A percentile compares a stretch with the other conserved stretches of the same genome.
Conservation (phyloP, 176 grass and related monocot genomes). For the Bolboschoenus planiculmis region DNA sequence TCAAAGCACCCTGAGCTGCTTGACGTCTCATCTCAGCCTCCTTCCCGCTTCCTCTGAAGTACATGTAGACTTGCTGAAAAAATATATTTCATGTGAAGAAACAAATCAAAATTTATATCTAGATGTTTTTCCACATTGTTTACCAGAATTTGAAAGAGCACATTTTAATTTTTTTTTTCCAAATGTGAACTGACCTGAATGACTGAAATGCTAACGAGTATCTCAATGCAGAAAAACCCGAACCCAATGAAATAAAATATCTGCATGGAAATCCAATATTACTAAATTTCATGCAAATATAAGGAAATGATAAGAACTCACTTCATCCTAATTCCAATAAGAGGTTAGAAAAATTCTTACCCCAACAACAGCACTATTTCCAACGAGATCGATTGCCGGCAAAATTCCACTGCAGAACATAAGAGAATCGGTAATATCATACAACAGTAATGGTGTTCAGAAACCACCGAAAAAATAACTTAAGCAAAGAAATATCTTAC, state of each 20-base stretch:
- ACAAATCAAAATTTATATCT: neutral
- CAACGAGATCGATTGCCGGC: conserved; percentile 74
- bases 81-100: conserved; percentile 14
- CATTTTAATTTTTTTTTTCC: neutral
- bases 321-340: neutral
- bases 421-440: conserved; percentile 9
- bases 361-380: conserved; percentile 59
- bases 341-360: conserved; percentile 29
- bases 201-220: conserved; percentile 72
- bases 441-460: neutral
- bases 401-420: conserved; percentile 73
- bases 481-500: conserved; percentile 44
- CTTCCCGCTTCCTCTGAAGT: conserved; percentile 87
- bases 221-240: conserved; percentile 78
- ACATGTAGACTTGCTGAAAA: conserved; percentile 73
- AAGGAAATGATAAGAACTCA: neutral
- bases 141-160: neutral
- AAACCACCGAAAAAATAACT: neutral
- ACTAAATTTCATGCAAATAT: neutral
- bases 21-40: conserved; percentile 59
- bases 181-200: conserved; percentile 51
- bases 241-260: conserved; percentile 98
- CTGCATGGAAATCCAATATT: conserved; percentile 29
- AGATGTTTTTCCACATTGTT: neutral
- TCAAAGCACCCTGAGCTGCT: conserved; percentile 53